A percentile compares a stretch with the other conserved stretches of the same genome.
phyloP scores from a whole-genome alignment of 192 early-diverging fungal species.

The Backusella circina region DNA sequence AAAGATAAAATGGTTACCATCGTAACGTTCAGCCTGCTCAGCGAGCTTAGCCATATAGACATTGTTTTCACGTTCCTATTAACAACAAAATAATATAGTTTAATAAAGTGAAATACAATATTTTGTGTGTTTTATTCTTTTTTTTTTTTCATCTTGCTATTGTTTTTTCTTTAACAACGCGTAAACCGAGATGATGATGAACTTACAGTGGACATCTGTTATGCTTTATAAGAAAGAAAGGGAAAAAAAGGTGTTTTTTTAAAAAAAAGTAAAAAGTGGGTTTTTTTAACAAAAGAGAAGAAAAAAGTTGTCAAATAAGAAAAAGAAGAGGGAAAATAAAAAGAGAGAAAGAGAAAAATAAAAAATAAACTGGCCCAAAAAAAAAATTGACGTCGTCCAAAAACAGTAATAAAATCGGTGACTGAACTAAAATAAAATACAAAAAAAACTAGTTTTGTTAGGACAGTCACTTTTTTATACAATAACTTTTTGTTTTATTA shows the following conservation, averaged over 20 bases:
- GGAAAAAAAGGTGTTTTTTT: background rate
- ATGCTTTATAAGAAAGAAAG: background rate
- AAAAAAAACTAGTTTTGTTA: background rate
- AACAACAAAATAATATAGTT: background rate
- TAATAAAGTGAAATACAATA: background rate
- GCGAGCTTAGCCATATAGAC: slow-evolving; percentile 99
- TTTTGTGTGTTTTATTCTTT: no score
- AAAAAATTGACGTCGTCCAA: slow-evolving; percentile 3
- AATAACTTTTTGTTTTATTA: background rate
- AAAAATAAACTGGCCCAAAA: background rate
- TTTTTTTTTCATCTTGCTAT: background rate
- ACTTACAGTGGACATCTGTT: slow-evolving; percentile 13
- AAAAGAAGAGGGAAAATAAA: background rate
- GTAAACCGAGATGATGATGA: slow-evolving; percentile 8
- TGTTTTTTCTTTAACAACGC: background rate
- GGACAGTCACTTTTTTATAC: background rate
- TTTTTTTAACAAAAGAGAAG: background rate
- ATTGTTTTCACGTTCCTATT: slow-evolving; percentile 57
- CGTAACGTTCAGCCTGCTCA: slow-evolving; percentile 86
- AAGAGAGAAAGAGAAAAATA: background rate
- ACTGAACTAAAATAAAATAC: slow-evolving; percentile 2
- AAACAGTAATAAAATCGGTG: background rate
- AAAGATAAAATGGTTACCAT: slow-evolving; percentile 42
- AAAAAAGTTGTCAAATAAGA: background rate
- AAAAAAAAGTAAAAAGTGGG: background rate